A percentile compares a stretch with the other conserved stretches of the same genome.
phyloP scores from a whole-genome alignment of 805 yeast genomes.

The Diddensiella santjacobensis region DNA sequence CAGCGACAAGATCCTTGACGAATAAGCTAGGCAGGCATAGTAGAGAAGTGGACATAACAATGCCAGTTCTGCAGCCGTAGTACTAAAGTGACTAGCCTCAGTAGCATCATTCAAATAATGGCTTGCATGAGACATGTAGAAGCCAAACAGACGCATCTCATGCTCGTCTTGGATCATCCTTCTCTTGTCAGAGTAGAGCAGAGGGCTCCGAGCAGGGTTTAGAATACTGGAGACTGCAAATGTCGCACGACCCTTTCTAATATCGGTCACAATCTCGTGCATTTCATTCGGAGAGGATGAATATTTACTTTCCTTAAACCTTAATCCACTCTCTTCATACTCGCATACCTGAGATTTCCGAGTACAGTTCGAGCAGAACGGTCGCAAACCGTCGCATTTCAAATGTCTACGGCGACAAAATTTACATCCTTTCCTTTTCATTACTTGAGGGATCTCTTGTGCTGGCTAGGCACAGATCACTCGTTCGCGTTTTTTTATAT shows the following conservation, averaged over 20 bases:
- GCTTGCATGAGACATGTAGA: conserved; percentile 5
- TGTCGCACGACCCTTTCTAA: neutral
- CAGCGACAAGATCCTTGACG: neutral
- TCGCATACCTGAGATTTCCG: neutral
- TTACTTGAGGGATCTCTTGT: no score
- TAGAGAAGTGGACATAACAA: conserved; percentile 10
- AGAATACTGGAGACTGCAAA: conserved; percentile 1
- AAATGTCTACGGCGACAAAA: neutral
- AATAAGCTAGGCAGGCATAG: conserved; percentile 8
- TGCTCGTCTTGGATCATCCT: conserved; percentile 1
- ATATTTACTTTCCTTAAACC: neutral
- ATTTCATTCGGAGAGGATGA: neutral
- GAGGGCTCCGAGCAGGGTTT: conserved; percentile 3
- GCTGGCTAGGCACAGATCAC: no score
- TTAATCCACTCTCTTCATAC: neutral
- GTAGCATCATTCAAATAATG: conserved; percentile 6
- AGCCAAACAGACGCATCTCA: conserved; percentile 9
- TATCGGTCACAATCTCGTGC: neutral
- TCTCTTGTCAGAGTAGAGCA: conserved; percentile 1
- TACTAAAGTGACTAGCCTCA: conserved; percentile 6
- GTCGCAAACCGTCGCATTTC: neutral
- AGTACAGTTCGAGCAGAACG: neutral
- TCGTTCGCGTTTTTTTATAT: no score
- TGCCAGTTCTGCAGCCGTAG: conserved; percentile 7
- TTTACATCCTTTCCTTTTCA: neutral